A percentile compares a stretch with the other conserved stretches of the same genome.
Conservation (phyloP, 768 basidiomycete species). For the Suillus tomentosus region DNA sequence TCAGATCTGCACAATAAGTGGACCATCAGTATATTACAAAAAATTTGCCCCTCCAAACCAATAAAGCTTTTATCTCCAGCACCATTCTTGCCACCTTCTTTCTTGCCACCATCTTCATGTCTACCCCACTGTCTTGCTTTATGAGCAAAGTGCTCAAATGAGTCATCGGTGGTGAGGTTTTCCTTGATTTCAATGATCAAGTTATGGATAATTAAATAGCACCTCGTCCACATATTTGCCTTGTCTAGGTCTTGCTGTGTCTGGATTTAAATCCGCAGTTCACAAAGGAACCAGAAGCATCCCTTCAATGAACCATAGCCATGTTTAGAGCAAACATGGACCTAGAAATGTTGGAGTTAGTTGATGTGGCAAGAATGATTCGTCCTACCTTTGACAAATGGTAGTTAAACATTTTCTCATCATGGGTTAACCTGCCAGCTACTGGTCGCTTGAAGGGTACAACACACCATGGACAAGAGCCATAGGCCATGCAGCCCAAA, state of each 20-base stretch:
- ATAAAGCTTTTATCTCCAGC: too few species aligned
- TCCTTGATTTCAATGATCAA: slow-evolving; percentile 21
- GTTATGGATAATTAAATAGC: slow-evolving; percentile 18
- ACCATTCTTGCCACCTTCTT: not conserved
- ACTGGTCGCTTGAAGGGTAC: slow-evolving; percentile 28
- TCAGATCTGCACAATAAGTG: not conserved
- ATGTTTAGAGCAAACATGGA: too few species aligned
- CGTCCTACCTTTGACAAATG: slow-evolving; percentile 23
- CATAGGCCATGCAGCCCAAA: slow-evolving; percentile 17
- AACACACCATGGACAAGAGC: slow-evolving; percentile 24
- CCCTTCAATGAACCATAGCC: not conserved
- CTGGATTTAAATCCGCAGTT: slow-evolving; percentile 18
- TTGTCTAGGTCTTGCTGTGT: slow-evolving; percentile 1
- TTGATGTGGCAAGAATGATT: not conserved
- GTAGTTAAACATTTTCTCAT: slow-evolving; percentile 27
- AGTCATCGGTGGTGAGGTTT: slow-evolving; percentile 1
- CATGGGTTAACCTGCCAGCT: slow-evolving; percentile 14
- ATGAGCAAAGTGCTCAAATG: not conserved
- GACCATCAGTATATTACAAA: too few species aligned
- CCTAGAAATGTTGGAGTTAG: not conserved
- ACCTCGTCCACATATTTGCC: slow-evolving; percentile 11
- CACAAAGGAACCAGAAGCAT: slow-evolving; percentile 15
- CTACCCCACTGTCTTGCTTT: not conserved
- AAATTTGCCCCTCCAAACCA: too few species aligned
- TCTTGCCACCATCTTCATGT: not conserved